These are phyloP conservation scores for Aspergillus bridgeri DNA, from an alignment of 495 filamentous ascomycete genomes.

Conservation along the genomic window DNA sequence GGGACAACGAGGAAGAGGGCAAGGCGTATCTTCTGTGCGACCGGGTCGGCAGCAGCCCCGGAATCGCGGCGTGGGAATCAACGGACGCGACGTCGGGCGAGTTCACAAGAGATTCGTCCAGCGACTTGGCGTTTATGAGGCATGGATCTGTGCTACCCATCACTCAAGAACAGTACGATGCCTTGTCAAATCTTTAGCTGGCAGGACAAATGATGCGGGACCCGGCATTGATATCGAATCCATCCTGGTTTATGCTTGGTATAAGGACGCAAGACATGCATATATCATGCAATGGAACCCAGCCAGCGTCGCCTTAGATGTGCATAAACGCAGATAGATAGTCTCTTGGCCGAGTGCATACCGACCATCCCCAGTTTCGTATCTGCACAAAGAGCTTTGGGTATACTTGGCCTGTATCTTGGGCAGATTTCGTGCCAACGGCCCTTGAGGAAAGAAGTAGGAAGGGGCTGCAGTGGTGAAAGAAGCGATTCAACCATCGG, in stretches of 20 bases:
- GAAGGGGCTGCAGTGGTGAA: neutral
- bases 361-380: no score
- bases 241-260: no score
- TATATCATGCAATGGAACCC: no score
- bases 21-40: slow-evolving; percentile 15
- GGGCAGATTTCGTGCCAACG: no score
- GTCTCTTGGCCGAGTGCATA: no score
- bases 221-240: neutral
- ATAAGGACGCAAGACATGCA: no score
- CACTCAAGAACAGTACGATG: slow-evolving; percentile 13
- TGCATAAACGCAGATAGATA: no score
- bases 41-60: slow-evolving; percentile 10
- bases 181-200: slow-evolving; percentile 7
- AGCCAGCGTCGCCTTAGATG: no score
- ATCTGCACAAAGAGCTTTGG: no score
- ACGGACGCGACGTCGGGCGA: slow-evolving; percentile 6
- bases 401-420: no score
- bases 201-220: slow-evolving; percentile 1
- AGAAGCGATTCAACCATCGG: neutral
- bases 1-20: slow-evolving; percentile 12
- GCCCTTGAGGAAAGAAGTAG: no score
- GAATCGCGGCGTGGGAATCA: slow-evolving; percentile 12
- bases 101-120: slow-evolving; percentile 4
- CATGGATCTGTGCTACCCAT: slow-evolving; percentile 14
- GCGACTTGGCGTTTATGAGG: slow-evolving; percentile 17